phyloP scores from a whole-genome alignment of 1,284 basidiomycete genomes.

The Malassezia slooffiae region DNA sequence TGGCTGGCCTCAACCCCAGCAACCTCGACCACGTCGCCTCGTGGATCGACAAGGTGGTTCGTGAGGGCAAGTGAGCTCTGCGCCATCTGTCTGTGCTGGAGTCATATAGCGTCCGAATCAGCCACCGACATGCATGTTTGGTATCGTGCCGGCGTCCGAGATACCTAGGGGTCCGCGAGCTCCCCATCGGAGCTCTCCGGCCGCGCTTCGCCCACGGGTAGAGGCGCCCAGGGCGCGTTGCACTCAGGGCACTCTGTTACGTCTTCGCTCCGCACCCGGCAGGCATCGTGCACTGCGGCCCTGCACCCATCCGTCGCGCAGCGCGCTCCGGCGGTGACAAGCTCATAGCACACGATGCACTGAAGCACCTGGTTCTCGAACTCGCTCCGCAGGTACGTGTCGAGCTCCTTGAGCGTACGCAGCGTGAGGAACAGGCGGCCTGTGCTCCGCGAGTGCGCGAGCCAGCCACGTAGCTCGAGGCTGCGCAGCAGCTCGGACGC shows the following conservation, averaged over 20 bases:
- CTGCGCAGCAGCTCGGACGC: constrained; percentile 11
- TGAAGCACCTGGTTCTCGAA: constrained; percentile 7
- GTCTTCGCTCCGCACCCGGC: neutral
- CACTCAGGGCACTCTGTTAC: constrained; percentile 4
- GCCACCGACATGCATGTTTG: neutral
- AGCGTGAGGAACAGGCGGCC: constrained; percentile 8
- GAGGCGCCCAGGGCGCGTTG: constrained; percentile 5
- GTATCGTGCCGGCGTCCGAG: no score
- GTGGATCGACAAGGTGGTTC: constrained; percentile 42
- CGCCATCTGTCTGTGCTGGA: neutral
- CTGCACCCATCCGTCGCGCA: constrained; percentile 6
- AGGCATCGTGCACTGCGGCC: constrained; percentile 11
- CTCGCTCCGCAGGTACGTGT: constrained; percentile 12
- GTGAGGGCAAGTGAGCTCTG: constrained; percentile 32
- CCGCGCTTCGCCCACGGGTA: neutral
- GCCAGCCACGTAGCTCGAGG: constrained; percentile 10
- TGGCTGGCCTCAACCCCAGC: constrained; percentile 75
- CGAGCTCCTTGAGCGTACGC: constrained; percentile 13
- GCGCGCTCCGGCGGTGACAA: constrained; percentile 12
- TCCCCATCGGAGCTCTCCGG: no score
- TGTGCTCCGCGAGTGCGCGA: neutral
- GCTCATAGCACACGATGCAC: constrained; percentile 10
- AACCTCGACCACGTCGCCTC: constrained; percentile 51
- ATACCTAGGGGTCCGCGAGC: no score
- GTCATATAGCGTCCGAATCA: neutral